Percentiles rank a stretch among this genome's conserved stretches.
These are phyloP conservation scores for Eucalyptus virginea DNA, from an alignment of 345 rosid genomes.

Conservation along the genomic window DNA sequence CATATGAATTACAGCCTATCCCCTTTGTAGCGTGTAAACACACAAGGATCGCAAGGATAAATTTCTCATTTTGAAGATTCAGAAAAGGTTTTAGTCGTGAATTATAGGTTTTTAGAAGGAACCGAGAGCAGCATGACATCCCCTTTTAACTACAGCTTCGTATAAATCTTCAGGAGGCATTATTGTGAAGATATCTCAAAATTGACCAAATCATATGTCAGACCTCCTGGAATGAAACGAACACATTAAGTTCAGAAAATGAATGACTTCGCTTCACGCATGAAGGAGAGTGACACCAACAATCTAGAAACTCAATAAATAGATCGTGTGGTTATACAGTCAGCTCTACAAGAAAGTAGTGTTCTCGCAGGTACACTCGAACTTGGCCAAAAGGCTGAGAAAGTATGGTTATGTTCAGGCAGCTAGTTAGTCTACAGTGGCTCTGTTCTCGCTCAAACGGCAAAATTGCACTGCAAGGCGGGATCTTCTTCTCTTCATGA, in stretches of 20 bases:
- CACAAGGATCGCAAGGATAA: background rate
- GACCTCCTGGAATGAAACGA: background rate
- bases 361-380: background rate
- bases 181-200: background rate
- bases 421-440: background rate
- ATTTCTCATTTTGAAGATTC: background rate
- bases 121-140: background rate
- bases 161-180: background rate
- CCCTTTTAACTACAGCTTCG: background rate
- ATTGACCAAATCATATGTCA: background rate
- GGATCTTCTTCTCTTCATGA: background rate
- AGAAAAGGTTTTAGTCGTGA: background rate
- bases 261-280: background rate
- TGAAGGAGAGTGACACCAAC: background rate
- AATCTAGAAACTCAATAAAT: background rate
- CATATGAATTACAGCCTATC: background rate
- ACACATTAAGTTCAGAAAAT: background rate
- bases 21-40: background rate
- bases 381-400: background rate
- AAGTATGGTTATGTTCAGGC: background rate
- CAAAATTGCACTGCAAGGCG: background rate
- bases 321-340: background rate
- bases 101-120: background rate
- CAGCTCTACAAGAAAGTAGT: background rate
- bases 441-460: background rate